phyloP scores from a whole-genome alignment of 345 rosid species.

The Odontarrhena argentea region DNA sequence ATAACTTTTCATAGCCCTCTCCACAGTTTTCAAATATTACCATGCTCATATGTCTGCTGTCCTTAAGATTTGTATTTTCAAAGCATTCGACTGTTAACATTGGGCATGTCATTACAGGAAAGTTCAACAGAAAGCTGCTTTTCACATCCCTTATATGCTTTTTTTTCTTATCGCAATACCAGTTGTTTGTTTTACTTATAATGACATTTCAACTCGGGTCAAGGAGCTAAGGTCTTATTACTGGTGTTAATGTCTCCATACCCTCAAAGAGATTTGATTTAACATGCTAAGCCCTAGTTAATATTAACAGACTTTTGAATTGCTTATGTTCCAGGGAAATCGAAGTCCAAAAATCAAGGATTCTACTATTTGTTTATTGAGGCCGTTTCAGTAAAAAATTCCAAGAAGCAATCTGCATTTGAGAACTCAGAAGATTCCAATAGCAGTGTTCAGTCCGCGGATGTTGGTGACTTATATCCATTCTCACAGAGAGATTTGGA shows the following conservation, averaged over 20 bases:
- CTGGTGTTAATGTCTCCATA: slow-evolving; percentile 15
- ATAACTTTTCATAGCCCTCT: slow-evolving; percentile 19
- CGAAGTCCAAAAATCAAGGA: slow-evolving; percentile 84
- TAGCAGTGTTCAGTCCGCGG: slow-evolving; percentile 51
- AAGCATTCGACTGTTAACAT: not conserved
- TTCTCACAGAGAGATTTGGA: slow-evolving; percentile 87
- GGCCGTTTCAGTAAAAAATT: slow-evolving; percentile 76
- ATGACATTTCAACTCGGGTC: slow-evolving; percentile 15
- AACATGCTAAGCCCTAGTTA: slow-evolving; percentile 4
- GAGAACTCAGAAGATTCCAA: slow-evolving; percentile 59
- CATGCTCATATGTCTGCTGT: not conserved
- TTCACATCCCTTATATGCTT: slow-evolving; percentile 1
- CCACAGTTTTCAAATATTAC: slow-evolving; percentile 6
- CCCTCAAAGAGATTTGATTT: slow-evolving; percentile 14
- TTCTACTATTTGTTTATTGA: slow-evolving; percentile 88
- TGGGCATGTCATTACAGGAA: slow-evolving; percentile 20
- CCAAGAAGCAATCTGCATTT: slow-evolving; percentile 68
- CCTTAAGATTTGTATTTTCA: slow-evolving; percentile 4
- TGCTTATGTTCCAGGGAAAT: slow-evolving; percentile 67
- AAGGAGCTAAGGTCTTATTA: slow-evolving; percentile 11
- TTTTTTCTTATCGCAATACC: slow-evolving; percentile 3
- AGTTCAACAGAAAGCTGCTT: slow-evolving; percentile 11
- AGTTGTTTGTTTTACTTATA: slow-evolving; percentile 15
- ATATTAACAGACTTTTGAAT: slow-evolving; percentile 11
- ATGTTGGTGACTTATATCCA: slow-evolving; percentile 69